phyloP scores from a whole-genome alignment of 176 grass and related monocot species.

The Coix lacrymajobi region DNA sequence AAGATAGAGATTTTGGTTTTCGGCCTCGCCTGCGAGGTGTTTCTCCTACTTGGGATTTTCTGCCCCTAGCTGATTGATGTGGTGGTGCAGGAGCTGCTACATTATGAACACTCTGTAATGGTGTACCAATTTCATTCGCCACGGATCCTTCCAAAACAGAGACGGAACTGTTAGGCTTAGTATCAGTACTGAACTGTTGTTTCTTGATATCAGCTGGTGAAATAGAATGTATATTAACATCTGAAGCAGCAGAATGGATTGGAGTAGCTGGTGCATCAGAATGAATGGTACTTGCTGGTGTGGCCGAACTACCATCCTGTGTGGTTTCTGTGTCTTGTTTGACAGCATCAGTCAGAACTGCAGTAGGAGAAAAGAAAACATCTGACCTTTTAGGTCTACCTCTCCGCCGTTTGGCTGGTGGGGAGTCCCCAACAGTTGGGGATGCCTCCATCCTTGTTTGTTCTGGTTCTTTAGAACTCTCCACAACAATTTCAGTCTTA shows the following conservation, averaged over 20 bases:
- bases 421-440: constrained; percentile 38
- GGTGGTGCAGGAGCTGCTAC: constrained; percentile 15
- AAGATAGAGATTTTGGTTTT: constrained; percentile 50
- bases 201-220: constrained; percentile 13
- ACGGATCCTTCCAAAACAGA: constrained; percentile 25
- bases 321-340: constrained; percentile 40
- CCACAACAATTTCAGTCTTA: constrained; percentile 44
- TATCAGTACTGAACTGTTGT: constrained; percentile 32
- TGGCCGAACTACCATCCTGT: constrained; percentile 7
- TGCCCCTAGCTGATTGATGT: constrained; percentile 48
- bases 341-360: constrained; percentile 17
- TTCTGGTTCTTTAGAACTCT: constrained; percentile 40
- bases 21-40: constrained; percentile 60
- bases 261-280: constrained; percentile 29
- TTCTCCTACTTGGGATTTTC: constrained; percentile 50
- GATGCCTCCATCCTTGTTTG: constrained; percentile 29
- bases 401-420: constrained; percentile 78
- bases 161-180: neutral
- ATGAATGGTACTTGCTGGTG: constrained; percentile 19
- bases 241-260: constrained; percentile 35
- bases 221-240: constrained; percentile 27
- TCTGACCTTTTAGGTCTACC: constrained; percentile 80
- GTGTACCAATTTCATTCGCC: constrained; percentile 8
- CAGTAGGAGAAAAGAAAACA: constrained; percentile 30
- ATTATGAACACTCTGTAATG: constrained; percentile 21